Evolutionary conservation across 164 flowering plant genomes (phyloP).

Genomic region (Liquidambar formosana): DNA sequence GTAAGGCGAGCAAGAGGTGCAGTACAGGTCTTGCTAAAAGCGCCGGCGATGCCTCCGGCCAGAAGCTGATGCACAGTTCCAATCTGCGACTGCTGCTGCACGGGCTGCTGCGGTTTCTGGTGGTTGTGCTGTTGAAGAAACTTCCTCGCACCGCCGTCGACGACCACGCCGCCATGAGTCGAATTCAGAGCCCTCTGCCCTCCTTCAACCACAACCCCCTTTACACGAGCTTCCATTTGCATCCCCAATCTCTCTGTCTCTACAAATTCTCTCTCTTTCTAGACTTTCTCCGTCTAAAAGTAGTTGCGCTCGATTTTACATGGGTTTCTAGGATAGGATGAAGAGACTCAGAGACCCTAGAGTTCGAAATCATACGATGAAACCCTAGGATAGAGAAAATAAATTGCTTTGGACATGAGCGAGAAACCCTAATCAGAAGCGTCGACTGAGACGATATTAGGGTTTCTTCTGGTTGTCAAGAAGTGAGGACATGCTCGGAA

Average conservation of each 20-base stretch:
- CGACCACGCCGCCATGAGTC: constrained; percentile 35
- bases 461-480: not conserved
- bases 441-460: not conserved
- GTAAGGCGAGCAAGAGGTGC: constrained; percentile 98
- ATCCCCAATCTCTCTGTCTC: constrained; percentile 17
- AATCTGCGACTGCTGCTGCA: constrained; percentile 47
- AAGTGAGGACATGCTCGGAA: not conserved
- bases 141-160: constrained; percentile 41
- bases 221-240: constrained; percentile 65
- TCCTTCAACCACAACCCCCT: constrained; percentile 57
- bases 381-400: not conserved
- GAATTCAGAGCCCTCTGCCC: constrained; percentile 47
- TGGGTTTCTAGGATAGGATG: too few relatives aligned
- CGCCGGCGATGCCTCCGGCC: constrained; percentile 98
- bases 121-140: constrained; percentile 32
- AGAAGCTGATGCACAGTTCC: constrained; percentile 70
- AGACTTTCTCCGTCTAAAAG: too few relatives aligned
- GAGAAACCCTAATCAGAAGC: not conserved
- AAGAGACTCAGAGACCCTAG: too few relatives aligned
- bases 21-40: constrained; percentile 95
- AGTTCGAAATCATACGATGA: not conserved
- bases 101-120: constrained; percentile 16
- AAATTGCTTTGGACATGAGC: not conserved
- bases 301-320: not conserved
- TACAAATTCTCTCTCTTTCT: not conserved